Evolutionary conservation across 495 filamentous ascomycete genomes (phyloP).

Genomic region (Parmelia sp.): DNA sequence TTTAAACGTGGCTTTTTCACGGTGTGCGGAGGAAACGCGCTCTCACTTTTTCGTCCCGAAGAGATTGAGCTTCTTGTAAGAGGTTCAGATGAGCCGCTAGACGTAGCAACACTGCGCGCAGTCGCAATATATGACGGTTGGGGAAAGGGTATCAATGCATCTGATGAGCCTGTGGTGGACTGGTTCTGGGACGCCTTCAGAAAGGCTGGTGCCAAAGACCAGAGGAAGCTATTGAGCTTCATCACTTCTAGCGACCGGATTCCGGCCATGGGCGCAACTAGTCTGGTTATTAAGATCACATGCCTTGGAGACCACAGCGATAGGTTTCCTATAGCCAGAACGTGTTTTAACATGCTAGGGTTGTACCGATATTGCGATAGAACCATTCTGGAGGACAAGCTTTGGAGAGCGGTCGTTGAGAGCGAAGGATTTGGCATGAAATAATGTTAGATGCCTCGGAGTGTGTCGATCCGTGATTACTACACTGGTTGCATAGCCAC

Average conservation of each 20-base stretch:
- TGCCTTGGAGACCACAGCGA: conserved; percentile 69
- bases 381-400: conserved; percentile 59
- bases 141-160: conserved; percentile 41
- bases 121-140: conserved; percentile 83
- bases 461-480: not conserved
- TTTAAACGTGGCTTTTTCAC: conserved; percentile 95
- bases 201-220: conserved; percentile 54
- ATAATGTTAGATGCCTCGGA: conserved; percentile 33
- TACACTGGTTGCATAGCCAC: not conserved
- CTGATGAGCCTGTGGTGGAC: conserved; percentile 57
- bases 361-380: conserved; percentile 64
- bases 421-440: conserved; percentile 95
- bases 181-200: conserved; percentile 92
- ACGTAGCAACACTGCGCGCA: conserved; percentile 66
- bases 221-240: conserved; percentile 76
- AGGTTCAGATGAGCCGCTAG: conserved; percentile 79
- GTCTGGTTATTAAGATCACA: conserved; percentile 59
- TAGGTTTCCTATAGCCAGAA: conserved; percentile 79
- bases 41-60: conserved; percentile 86
- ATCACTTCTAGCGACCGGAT: conserved; percentile 93
- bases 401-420: conserved; percentile 83
- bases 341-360: conserved; percentile 82
- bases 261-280: conserved; percentile 84
- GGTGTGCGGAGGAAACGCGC: conserved; percentile 83
- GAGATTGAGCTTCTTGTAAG: conserved; percentile 88